phyloP scores from a whole-genome alignment of 2,329 filamentous ascomycete genomes.

The Colletotrichum lindemuthianum region DNA sequence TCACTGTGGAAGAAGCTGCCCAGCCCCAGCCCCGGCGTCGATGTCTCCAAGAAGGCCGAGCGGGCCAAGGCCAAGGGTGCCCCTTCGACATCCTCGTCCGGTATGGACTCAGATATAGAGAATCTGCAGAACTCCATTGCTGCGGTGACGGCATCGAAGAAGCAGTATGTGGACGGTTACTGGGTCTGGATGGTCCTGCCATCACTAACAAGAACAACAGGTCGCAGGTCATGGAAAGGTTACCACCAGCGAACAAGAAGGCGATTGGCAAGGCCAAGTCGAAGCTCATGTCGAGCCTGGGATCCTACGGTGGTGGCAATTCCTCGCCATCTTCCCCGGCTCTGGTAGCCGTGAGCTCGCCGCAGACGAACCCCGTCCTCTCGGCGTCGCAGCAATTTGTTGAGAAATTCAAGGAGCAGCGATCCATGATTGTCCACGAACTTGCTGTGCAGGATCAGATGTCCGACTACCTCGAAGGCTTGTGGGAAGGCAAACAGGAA shows the following conservation, averaged over 20 bases:
- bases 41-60: constrained; percentile 45
- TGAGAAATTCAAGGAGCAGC: constrained; percentile 64
- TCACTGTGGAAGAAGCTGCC: constrained; percentile 56
- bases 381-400: constrained; percentile 62
- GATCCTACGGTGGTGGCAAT: constrained; percentile 46
- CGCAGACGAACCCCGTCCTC: constrained; percentile 59
- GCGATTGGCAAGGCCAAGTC: constrained; percentile 51
- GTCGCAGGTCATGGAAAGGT: constrained; percentile 46
- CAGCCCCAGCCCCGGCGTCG: neutral
- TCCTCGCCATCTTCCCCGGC: constrained; percentile 66
- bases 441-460: constrained; percentile 64
- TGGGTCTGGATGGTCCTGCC: constrained; percentile 27
- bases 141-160: constrained; percentile 55
- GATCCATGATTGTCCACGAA: constrained; percentile 67
- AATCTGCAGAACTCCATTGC: constrained; percentile 58
- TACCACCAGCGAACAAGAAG: constrained; percentile 47
- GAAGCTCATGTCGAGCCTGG: constrained; percentile 53
- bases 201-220: constrained; percentile 45
- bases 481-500: constrained; percentile 61
- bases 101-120: constrained; percentile 60
- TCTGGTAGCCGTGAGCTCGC: constrained; percentile 64
- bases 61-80: constrained; percentile 43
- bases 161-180: constrained; percentile 43
- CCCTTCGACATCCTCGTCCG: constrained; percentile 49
- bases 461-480: constrained; percentile 58